These are phyloP conservation scores for Rhodotorula babjevae DNA, from an alignment of 768 basidiomycete genomes.

Conservation along the genomic window DNA sequence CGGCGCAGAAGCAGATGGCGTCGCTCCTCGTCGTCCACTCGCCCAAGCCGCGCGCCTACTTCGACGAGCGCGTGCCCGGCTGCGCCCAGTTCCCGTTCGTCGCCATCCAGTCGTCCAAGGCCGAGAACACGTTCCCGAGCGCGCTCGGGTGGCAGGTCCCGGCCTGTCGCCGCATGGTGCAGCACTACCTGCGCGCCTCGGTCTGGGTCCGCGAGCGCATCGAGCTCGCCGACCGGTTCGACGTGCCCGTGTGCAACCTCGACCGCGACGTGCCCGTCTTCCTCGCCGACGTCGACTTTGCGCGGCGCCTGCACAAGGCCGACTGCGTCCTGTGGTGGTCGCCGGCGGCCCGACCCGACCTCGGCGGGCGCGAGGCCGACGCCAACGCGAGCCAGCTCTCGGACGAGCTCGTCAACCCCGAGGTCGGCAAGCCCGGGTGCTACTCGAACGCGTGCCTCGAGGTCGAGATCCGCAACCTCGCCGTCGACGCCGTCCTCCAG, in stretches of 20 bases:
- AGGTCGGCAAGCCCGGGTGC: conserved; percentile 75
- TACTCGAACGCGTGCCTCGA: conserved; percentile 92
- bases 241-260: conserved; percentile 76
- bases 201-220: conserved; percentile 73
- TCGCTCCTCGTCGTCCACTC: conserved; percentile 78
- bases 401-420: conserved; percentile 70
- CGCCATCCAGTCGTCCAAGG: conserved; percentile 60
- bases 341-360: conserved; percentile 74
- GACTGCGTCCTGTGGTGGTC: conserved; percentile 98
- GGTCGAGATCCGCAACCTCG: conserved; percentile 81
- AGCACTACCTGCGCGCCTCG: conserved; percentile 71
- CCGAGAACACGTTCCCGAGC: conserved; percentile 65
- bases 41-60: conserved; percentile 73
- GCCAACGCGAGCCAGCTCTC: conserved; percentile 57
- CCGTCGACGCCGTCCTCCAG: conserved; percentile 88
- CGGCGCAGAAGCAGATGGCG: conserved; percentile 59
- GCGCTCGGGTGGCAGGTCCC: conserved; percentile 84
- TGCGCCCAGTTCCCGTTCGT: conserved; percentile 79
- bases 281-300: conserved; percentile 83
- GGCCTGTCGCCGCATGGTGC: conserved; percentile 75
- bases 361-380: conserved; percentile 90
- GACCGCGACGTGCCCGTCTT: conserved; percentile 84
- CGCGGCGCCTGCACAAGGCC: conserved; percentile 75
- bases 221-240: conserved; percentile 79
- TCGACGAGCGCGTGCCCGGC: conserved; percentile 66